phyloP scores from a whole-genome alignment of 2,329 filamentous ascomycete species.

The Rhinocladiella similis region DNA sequence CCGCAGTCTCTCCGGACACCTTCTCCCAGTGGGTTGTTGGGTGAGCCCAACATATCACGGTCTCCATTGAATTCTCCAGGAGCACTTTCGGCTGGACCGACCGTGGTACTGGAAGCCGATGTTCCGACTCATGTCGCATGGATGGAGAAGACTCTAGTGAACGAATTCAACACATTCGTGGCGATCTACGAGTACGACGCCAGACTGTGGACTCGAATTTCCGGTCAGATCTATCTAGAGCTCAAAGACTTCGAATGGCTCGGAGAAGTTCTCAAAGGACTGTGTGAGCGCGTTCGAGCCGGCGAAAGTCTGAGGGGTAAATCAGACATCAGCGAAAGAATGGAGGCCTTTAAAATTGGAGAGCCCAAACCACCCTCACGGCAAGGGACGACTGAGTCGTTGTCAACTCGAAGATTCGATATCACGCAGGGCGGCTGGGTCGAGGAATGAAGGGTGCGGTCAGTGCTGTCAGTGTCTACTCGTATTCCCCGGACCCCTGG shows the following conservation, averaged over 20 bases:
- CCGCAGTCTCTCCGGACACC: slow-evolving; percentile 9
- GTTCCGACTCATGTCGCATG: slow-evolving; percentile 53
- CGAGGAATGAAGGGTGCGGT: slow-evolving; percentile 8
- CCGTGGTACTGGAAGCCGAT: slow-evolving; percentile 37
- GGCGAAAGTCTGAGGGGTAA: slow-evolving; percentile 26
- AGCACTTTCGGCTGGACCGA: slow-evolving; percentile 17
- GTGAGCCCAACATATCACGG: slow-evolving; percentile 12
- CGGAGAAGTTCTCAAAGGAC: slow-evolving; percentile 57
- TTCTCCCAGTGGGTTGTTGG: slow-evolving; percentile 7
- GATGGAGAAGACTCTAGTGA: slow-evolving; percentile 55
- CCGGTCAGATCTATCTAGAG: slow-evolving; percentile 83
- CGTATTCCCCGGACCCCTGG: not conserved
- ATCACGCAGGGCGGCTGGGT: slow-evolving; percentile 24
- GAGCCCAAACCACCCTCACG: slow-evolving; percentile 14
- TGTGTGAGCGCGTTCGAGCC: slow-evolving; percentile 52
- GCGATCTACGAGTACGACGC: slow-evolving; percentile 62
- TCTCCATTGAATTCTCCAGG: slow-evolving; percentile 22
- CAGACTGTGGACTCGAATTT: slow-evolving; percentile 70
- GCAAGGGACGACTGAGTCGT: slow-evolving; percentile 14
- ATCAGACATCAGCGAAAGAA: slow-evolving; percentile 10
- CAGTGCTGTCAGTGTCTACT: not conserved
- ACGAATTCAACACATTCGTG: slow-evolving; percentile 71
- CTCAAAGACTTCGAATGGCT: slow-evolving; percentile 74
- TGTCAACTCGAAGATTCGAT: slow-evolving; percentile 16
- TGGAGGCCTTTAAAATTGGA: slow-evolving; percentile 13